Evolutionary conservation across 305 asterid genomes (phyloP).

Genomic region (Andrographis paniculata): DNA sequence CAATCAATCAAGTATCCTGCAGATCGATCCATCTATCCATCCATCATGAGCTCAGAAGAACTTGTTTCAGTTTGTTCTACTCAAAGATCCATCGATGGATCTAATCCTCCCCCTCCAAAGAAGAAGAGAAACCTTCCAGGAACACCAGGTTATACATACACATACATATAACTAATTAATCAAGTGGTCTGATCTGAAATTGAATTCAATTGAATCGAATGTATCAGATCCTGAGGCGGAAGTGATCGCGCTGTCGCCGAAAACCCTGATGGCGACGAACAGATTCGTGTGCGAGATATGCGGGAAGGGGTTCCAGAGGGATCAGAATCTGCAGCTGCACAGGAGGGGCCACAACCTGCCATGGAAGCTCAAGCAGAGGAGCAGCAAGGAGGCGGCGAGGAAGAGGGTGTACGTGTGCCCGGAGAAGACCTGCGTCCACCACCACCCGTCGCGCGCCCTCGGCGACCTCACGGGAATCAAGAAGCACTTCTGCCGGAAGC

Average conservation of each 20-base stretch:
- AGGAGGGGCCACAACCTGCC: slow-evolving; percentile 89
- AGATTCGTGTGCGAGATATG: slow-evolving; percentile 79
- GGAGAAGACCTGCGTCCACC: slow-evolving; percentile 64
- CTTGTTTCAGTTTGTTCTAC: too few relatives aligned
- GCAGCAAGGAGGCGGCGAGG: slow-evolving; percentile 47
- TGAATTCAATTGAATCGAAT: too few relatives aligned
- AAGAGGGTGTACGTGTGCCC: slow-evolving; percentile 89
- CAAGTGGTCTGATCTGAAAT: too few relatives aligned
- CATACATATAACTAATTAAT: too few relatives aligned
- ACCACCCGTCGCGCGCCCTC: slow-evolving; percentile 76
- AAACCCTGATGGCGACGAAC: slow-evolving; percentile 86
- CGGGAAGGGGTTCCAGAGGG: slow-evolving; percentile 89
- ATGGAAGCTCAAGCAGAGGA: slow-evolving; percentile 86
- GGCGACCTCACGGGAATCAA: slow-evolving; percentile 89
- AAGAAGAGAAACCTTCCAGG: slow-evolving; percentile 91
- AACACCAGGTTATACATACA: slow-evolving; percentile 73
- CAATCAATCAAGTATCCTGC: too few relatives aligned
- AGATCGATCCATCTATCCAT: too few relatives aligned
- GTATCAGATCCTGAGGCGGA: slow-evolving; percentile 78
- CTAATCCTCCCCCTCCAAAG: slow-evolving; percentile 42
- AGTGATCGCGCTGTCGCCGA: slow-evolving; percentile 75
- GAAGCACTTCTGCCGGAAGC: slow-evolving; percentile 81
- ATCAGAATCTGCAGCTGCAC: slow-evolving; percentile 81
- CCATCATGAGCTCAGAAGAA: slow-evolving; percentile 15
- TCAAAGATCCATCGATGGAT: too few relatives aligned